Conservation (phyloP, 2,329 filamentous ascomycete species). For the Apiospora aurea region DNA sequence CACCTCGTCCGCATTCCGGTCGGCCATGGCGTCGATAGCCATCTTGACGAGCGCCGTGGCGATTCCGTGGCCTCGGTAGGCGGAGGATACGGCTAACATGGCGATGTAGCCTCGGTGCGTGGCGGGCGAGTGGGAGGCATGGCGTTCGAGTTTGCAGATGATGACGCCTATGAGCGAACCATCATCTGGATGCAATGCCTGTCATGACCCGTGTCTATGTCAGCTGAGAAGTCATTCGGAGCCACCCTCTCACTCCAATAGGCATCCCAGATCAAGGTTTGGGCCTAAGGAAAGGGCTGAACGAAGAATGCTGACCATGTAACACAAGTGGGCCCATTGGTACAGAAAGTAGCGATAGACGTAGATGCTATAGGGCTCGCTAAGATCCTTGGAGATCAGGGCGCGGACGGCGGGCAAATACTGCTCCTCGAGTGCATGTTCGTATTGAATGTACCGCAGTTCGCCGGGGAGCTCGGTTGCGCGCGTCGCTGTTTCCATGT, state of each 20-base stretch:
- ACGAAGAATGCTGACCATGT: conserved; percentile 70
- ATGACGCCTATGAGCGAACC: conserved; percentile 83
- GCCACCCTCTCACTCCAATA: not conserved
- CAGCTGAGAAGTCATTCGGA: not conserved
- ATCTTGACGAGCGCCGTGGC: conserved; percentile 87
- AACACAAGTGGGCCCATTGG: conserved; percentile 98
- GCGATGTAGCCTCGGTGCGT: conserved; percentile 92
- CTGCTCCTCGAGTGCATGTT: conserved; percentile 64
- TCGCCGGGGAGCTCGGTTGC: conserved; percentile 50
- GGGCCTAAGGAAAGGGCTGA: not conserved
- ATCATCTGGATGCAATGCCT: conserved; percentile 68
- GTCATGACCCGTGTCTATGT: not conserved
- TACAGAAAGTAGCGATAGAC: conserved; percentile 98
- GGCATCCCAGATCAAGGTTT: not conserved
- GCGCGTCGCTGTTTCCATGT: conserved; percentile 13
- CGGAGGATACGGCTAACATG: conserved; percentile 90
- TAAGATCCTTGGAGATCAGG: conserved; percentile 93
- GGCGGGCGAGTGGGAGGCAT: conserved; percentile 78
- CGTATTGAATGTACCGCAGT: conserved; percentile 67
- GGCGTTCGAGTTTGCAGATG: conserved; percentile 91
- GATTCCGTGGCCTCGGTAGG: conserved; percentile 84
- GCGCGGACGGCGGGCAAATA: conserved; percentile 88
- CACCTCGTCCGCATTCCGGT: conserved; percentile 86
- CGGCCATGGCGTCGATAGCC: conserved; percentile 91
- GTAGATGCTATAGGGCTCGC: conserved; percentile 98